Evolutionary conservation across 2,329 filamentous ascomycete genomes (phyloP).

Genomic region (Plectosphaerella sp.): DNA sequence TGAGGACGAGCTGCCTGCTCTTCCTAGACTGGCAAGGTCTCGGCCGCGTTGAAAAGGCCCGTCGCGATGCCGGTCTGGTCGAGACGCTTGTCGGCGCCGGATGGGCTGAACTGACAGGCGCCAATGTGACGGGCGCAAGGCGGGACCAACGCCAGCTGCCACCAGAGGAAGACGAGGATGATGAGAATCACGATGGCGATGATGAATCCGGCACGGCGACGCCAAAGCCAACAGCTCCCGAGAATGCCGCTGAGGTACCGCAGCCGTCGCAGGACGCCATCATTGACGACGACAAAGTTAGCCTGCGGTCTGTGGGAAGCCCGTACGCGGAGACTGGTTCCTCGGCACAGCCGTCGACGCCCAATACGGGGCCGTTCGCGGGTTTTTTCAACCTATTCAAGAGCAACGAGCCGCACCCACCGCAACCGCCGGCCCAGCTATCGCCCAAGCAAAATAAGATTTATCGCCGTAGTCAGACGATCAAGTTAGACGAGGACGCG

Average conservation of each 20-base stretch:
- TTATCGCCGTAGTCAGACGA: constrained; percentile 73
- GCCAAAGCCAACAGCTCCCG: constrained; percentile 11
- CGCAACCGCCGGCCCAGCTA: constrained; percentile 36
- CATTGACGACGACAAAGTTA: constrained; percentile 61
- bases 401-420: constrained; percentile 41
- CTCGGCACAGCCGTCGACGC: constrained; percentile 20
- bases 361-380: constrained; percentile 48
- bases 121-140: constrained; percentile 48
- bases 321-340: constrained; percentile 5
- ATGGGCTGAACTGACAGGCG: constrained; percentile 83
- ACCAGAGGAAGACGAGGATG: constrained; percentile 20
- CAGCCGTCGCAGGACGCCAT: constrained; percentile 64
- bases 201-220: background rate
- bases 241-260: constrained; percentile 57
- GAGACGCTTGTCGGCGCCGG: constrained; percentile 92
- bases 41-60: constrained; percentile 88
- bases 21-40: constrained; percentile 96
- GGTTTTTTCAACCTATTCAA: constrained; percentile 73
- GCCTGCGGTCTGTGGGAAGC: constrained; percentile 39
- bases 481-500: constrained; percentile 40
- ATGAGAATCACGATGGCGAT: constrained; percentile 2
- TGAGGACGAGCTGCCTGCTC: constrained; percentile 91
- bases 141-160: constrained; percentile 40
- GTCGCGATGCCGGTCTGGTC: constrained; percentile 85
- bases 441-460: constrained; percentile 63